Base-by-base conservation (phyloP, 2,329 filamentous ascomycete species). In the Ascochyta koolunga region DNA sequence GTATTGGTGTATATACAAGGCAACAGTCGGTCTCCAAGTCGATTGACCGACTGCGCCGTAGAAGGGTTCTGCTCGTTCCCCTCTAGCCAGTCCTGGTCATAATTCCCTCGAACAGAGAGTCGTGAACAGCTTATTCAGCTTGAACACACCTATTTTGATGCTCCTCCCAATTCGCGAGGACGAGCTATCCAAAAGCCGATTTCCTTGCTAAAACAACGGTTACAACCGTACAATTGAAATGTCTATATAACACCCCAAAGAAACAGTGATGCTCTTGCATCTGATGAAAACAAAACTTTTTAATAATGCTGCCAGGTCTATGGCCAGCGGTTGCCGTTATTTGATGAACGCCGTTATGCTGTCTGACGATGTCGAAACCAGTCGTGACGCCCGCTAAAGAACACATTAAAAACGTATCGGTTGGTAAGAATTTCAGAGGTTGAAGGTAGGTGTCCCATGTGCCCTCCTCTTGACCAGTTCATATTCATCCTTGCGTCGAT, bases 371-470 rank as follows among this genome's bases (percentile, higher is more conserved):
- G 51, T 54, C 40, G 51, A 50, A 49, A 40, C 51, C 45, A 51
- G 48, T 56, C 42, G 50, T 59, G 58, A 59, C 69, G 65, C 70
- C 68, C 67, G 68, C 70, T 72, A 65, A 67, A 67, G 62, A 66
- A 60, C 56, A 57, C 42, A 67, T 63, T 53, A 66, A 66, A 58
- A 43, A 50, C 53, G 43, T 51, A 56, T 50, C 46, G 42, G 46
- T 47, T 31, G 45, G 32, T 42, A 50, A 47, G 42, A 29, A 35
- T 56, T 41, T 33, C 32, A 41, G 43, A 39, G 40, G 32, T 44
- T 31, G 44, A 56, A 56, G 27, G 35, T 52, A 49, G 44, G 37
- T 56, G 43, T 38, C 43, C 42, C 45, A 50, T 50, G n/a, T 54
- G 25, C 24, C 46, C 47, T 42, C 38, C 47, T 50, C 53, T 50